Percentiles rank a stretch among this genome's conserved stretches.
These are phyloP conservation scores for Phaseolus lunatus DNA, from an alignment of 306 rosid species.

Conservation along the genomic window DNA sequence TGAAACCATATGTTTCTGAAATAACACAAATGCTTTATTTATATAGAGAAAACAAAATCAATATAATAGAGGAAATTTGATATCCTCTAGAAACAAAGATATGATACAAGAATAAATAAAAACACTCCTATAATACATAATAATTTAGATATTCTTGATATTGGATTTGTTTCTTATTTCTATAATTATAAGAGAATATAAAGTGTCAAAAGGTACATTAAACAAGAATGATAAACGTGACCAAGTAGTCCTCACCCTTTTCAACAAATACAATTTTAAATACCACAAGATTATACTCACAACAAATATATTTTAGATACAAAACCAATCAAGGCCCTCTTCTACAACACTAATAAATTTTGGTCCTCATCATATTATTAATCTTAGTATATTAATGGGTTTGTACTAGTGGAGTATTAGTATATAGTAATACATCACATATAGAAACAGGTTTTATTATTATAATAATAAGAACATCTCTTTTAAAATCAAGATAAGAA, in stretches of 20 bases:
- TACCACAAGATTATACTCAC: background rate
- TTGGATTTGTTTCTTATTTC: too few species aligned
- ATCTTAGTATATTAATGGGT: background rate
- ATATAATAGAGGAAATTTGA: too few species aligned
- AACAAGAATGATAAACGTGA: background rate
- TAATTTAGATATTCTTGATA: too few species aligned
- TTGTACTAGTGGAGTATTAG: background rate
- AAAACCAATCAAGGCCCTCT: background rate
- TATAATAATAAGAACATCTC: background rate
- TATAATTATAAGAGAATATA: too few species aligned
- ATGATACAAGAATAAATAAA: too few species aligned
- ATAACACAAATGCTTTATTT: too few species aligned
- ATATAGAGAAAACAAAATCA: too few species aligned
- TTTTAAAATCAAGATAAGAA: too few species aligned
- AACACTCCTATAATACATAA: too few species aligned
- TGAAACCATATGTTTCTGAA: too few species aligned
- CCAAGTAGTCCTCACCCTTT: background rate
- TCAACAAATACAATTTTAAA: background rate
- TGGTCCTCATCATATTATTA: background rate
- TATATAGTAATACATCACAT: slow-evolving; percentile 1
- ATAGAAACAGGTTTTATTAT: background rate
- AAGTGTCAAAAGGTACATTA: background rate
- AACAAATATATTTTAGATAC: too few species aligned
- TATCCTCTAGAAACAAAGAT: too few species aligned
- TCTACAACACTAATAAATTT: background rate